Base-by-base conservation (phyloP, 352 stramenopile genomes). In the Phytophthora macrochlamydospora region DNA sequence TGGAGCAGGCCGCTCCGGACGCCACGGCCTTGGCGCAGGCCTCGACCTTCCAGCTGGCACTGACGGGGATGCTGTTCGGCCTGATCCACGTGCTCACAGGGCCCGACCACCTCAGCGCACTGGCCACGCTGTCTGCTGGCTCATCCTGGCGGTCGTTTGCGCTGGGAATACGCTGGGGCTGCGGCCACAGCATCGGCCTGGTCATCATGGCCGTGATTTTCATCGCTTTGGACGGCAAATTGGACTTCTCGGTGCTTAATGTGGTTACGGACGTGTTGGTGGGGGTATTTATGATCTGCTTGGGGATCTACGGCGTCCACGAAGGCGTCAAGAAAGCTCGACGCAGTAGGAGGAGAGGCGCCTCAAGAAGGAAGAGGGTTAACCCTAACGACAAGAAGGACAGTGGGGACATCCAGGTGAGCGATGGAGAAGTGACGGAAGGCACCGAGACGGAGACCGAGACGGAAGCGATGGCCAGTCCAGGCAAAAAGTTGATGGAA, bases 91-190 rank as follows among this genome's bases (percentile, higher is more conserved):
- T 91, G 37, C 58, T 91, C 18, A 89, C 80, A 13, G 80, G 87
- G 2, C 92, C 92, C 1, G 90, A 97, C 64, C 92, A 98, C 63
- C 75, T 98, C 29, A 91, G 79, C 28, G 90, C 91, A 24, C 67
- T 97, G 11, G 88, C 88, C 12, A 97, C 91, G 43, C 72, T 97
- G 18, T 85, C 75, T 8, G 81, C 85, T 0, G 85, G 83, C n/a
- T 88, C 81, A 5, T 93, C 81, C 7, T 90, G 75, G 68, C 78
- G 78, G 14, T 89, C 85, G 6, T 96, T 97, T 65, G 73, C 78
- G 14, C 76, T 97, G 2, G 90, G 90, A 18, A 72, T 97, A 8
- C 83, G 87, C 67, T 98, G 91, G 92, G 92, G 92, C n/a, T 81
- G 93, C 43, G 91, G 91, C 35, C 91, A 98, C 65, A 91, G 76